Evolutionary conservation across 192 early-diverging fungal species (phyloP), one percentile per base, ranked within the genome.

Genomic region (Kappamyces sp.): DNA sequence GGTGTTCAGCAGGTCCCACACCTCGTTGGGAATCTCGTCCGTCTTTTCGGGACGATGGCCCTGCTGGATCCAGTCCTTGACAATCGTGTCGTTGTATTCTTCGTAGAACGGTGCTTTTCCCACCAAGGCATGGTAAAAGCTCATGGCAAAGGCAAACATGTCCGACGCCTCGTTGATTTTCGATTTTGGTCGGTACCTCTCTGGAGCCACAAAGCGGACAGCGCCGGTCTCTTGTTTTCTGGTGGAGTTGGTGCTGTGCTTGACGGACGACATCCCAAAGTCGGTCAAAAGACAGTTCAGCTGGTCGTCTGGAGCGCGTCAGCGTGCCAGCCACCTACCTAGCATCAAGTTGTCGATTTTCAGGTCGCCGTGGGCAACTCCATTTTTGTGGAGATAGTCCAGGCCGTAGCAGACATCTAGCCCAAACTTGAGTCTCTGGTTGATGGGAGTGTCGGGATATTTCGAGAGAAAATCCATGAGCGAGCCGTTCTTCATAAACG

Each of bases 71-170:
- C 42, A 43, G 42, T 43, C 42, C 42, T 43, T 43, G 42, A 43
- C 42, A 43, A 43, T 43, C 42, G 6, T 12, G 42, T 43, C 42
- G 42, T 43, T 12, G 42, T 9, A 43, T 12, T 43, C 12, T 12
- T 43, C 12, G 42, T 6, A 6, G 12, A 43, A 43, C 12, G 42
- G 42, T 12, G 12, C 42, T 12, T 31, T 62, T 2, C 61, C 8
- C 2, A 67, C 39, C 49, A 62, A 59, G 7, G 12, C 42, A 6
- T 43, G 42, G 55, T 62, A 67, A 40, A 51, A 61, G 2, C 46
- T 61, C 66, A 67, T 67, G 41, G 66, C 66, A 50, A 62, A 67
- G 31, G 66, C 66, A 42, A 61, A 67, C 2, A 62, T 54, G 44
- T 67, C 66, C 1, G 61, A 52, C 5, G 66, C 39, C n/a, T 6